A percentile compares a stretch with the other conserved stretches of the same genome.
Evolutionary conservation across 2,329 filamentous ascomycete species (phyloP).

Genomic region (Calonectria pauciramosa): DNA sequence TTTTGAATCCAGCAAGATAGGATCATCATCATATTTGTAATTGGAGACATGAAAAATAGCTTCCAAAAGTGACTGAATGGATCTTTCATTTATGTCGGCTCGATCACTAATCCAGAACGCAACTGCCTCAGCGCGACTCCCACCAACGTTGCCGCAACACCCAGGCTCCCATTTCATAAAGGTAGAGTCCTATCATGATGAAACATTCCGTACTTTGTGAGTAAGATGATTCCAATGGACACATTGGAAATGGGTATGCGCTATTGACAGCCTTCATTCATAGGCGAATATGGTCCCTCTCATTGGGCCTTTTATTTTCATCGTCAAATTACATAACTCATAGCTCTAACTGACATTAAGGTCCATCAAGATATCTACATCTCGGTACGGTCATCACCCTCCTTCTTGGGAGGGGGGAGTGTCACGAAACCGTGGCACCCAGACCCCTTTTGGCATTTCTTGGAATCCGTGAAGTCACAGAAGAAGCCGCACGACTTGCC

Average conservation of each 20-base stretch:
- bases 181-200: no score
- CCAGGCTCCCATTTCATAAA: not conserved
- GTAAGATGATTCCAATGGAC: no score
- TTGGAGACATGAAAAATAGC: no score
- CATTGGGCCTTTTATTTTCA: not conserved
- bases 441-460: not conserved
- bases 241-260: fast-evolving
- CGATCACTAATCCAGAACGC: not conserved
- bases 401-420: not conserved
- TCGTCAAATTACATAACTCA: not conserved
- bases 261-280: not conserved
- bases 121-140: not conserved
- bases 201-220: no score
- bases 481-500: not conserved
- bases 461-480: not conserved
- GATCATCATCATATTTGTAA: no score
- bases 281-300: no score
- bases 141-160: not conserved
- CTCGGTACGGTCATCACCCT: not conserved
- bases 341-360: not conserved
- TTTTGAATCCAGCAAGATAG: no score
- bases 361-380: not conserved
- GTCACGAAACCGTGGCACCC: not conserved
- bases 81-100: not conserved
- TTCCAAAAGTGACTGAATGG: no score